phyloP scores from a whole-genome alignment of 2,329 filamentous ascomycete genomes.

The Phyllosticta citribraziliensis region DNA sequence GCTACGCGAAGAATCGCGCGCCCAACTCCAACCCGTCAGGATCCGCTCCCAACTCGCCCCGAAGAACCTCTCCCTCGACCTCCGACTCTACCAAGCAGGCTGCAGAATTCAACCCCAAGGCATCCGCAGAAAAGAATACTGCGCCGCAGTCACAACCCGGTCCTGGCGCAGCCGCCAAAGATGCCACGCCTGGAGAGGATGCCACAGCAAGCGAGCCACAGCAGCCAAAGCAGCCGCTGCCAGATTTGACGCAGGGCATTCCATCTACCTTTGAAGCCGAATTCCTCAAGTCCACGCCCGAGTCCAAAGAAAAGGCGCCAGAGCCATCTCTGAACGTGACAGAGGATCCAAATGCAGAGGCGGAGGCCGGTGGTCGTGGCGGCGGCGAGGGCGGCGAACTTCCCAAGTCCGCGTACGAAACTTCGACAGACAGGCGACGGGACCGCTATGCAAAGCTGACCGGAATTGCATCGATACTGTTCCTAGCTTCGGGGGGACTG shows the following conservation, averaged over 20 bases:
- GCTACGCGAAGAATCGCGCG: slow-evolving; percentile 19
- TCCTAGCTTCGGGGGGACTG: slow-evolving; percentile 48
- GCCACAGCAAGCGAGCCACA: slow-evolving; percentile 36
- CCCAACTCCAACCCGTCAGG: slow-evolving; percentile 15
- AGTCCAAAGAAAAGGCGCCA: slow-evolving; percentile 14
- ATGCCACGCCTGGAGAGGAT: slow-evolving; percentile 21
- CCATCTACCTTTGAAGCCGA: slow-evolving; percentile 83
- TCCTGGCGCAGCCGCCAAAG: slow-evolving; percentile 22
- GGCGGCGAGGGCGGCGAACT: slow-evolving; percentile 55
- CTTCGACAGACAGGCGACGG: slow-evolving; percentile 76
- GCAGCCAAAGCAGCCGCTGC: slow-evolving; percentile 51
- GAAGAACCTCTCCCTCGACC: neutral
- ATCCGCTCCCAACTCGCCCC: neutral
- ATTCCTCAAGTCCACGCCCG: slow-evolving; percentile 37
- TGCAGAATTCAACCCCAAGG: slow-evolving; percentile 23
- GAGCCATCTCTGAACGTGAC: slow-evolving; percentile 38
- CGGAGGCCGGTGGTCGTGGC: slow-evolving; percentile 34
- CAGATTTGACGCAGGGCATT: slow-evolving; percentile 88
- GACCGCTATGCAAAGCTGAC: slow-evolving; percentile 66
- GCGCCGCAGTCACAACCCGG: slow-evolving; percentile 18
- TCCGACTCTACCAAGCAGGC: slow-evolving; percentile 26
- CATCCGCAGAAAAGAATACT: slow-evolving; percentile 21
- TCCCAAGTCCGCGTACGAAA: slow-evolving; percentile 75
- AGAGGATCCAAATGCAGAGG: slow-evolving; percentile 41
- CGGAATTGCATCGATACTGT: slow-evolving; percentile 52